Evolutionary conservation across 495 filamentous ascomycete species (phyloP).

Genomic region (Penicillium paradoxum): DNA sequence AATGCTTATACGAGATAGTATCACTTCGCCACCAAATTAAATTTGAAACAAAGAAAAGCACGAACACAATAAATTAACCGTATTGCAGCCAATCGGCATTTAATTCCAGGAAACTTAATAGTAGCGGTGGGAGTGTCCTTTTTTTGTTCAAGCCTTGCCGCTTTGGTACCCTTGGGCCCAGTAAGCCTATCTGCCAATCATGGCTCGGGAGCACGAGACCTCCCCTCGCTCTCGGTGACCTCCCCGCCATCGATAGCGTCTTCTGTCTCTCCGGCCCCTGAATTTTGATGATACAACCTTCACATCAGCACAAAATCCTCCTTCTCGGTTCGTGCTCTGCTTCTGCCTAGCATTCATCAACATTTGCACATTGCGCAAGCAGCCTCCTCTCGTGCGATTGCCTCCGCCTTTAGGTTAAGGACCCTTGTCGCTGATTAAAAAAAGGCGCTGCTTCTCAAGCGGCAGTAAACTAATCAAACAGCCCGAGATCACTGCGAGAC

Average conservation of each 20-base stretch:
- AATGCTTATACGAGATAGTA: neutral
- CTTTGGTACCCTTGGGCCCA: conserved; percentile 3
- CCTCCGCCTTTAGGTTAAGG: neutral
- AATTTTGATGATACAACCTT: neutral
- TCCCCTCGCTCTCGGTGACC: conserved; percentile 14
- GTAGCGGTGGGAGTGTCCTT: neutral
- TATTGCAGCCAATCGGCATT: neutral
- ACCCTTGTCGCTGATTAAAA: neutral
- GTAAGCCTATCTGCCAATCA: conserved; percentile 29
- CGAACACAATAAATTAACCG: neutral
- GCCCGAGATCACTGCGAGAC: neutral
- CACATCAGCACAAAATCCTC: neutral
- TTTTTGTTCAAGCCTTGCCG: neutral
- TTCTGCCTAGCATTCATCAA: neutral
- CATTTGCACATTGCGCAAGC: neutral
- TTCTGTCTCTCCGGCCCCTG: neutral
- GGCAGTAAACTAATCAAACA: neutral
- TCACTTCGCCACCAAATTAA: neutral
- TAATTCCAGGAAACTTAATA: neutral
- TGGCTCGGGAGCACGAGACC: conserved; percentile 39
- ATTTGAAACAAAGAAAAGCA: neutral
- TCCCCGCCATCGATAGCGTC: conserved; percentile 7
- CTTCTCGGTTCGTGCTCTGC: neutral
- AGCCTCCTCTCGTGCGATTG: neutral
- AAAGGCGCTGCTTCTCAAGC: neutral